These are phyloP conservation scores for Houttuynia cordata DNA, from an alignment of 164 flowering plant species.

Conservation along the genomic window DNA sequence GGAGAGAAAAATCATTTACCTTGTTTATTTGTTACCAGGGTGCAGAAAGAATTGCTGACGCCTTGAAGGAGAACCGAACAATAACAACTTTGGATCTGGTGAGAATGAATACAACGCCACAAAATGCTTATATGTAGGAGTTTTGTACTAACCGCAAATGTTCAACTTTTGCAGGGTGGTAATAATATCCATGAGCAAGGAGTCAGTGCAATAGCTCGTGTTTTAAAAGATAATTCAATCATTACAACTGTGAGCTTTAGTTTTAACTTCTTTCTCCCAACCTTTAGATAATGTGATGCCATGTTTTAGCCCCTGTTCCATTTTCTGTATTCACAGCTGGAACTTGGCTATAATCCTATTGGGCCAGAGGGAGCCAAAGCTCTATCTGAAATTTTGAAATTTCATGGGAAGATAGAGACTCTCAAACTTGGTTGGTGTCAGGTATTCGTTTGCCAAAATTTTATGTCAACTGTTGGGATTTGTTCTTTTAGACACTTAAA, in stretches of 20 bases:
- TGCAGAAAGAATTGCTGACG: slow-evolving; percentile 77
- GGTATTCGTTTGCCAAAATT: slow-evolving; percentile 26
- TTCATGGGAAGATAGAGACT: slow-evolving; percentile 71
- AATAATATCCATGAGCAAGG: slow-evolving; percentile 86
- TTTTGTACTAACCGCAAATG: background rate
- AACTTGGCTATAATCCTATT: slow-evolving; percentile 85
- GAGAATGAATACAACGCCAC: slow-evolving; percentile 16
- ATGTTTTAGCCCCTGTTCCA: background rate
- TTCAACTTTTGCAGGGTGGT: slow-evolving; percentile 58
- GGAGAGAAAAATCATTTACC: background rate
- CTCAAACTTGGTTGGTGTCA: slow-evolving; percentile 99
- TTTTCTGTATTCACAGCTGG: slow-evolving; percentile 59
- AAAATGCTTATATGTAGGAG: background rate
- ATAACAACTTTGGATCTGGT: slow-evolving; percentile 69
- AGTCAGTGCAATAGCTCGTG: slow-evolving; percentile 42
- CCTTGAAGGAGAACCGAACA: slow-evolving; percentile 72
- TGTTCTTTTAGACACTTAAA: no score
- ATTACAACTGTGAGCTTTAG: slow-evolving; percentile 46
- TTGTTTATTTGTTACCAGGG: slow-evolving; percentile 38
- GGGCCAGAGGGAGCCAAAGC: slow-evolving; percentile 90
- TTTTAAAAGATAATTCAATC: slow-evolving; percentile 62
- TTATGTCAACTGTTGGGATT: no score
- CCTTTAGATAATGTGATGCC: background rate
- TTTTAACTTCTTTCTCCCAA: no score
- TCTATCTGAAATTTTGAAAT: slow-evolving; percentile 77